Conservation (phyloP, 2,329 filamentous ascomycete genomes). For the Aspergillus latus region DNA sequence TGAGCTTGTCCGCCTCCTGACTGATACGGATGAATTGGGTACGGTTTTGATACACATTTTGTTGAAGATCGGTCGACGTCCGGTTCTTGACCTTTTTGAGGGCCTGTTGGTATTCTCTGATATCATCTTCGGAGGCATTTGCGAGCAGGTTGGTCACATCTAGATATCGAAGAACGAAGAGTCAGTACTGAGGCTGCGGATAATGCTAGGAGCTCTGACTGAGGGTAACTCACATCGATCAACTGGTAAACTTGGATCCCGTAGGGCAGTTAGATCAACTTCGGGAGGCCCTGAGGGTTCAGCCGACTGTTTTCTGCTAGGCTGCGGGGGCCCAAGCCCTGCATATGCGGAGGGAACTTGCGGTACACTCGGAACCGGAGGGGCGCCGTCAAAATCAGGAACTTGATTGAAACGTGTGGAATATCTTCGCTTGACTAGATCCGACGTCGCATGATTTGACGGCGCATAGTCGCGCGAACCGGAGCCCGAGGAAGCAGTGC, state of each 20-base stretch:
- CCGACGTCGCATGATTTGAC: constrained; percentile 59
- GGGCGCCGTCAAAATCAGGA: constrained; percentile 66
- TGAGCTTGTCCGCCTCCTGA: constrained; percentile 97
- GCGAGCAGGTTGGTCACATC: constrained; percentile 65
- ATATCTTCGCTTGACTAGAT: constrained; percentile 91
- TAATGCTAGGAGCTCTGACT: not conserved
- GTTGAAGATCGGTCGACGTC: constrained; percentile 81
- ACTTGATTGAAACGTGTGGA: constrained; percentile 86
- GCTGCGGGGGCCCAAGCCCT: constrained; percentile 43
- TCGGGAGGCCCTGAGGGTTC: constrained; percentile 61
- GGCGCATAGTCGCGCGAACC: constrained; percentile 44
- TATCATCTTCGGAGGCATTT: constrained; percentile 84
- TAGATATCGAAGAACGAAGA: constrained; percentile 14
- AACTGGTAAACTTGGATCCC: constrained; percentile 73
- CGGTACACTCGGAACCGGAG: constrained; percentile 70
- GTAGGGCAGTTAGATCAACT: constrained; percentile 74
- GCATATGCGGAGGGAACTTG: constrained; percentile 60
- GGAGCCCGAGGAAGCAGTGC: constrained; percentile 29
- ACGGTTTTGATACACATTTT: constrained; percentile 94
- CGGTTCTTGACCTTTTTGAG: constrained; percentile 74
- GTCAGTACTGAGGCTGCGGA: constrained; percentile 17
- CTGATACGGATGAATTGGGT: constrained; percentile 99
- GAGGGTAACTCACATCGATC: constrained; percentile 66
- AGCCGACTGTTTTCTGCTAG: constrained; percentile 51
- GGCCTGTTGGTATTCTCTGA: constrained; percentile 74